Base-by-base conservation (phyloP, 495 filamentous ascomycete genomes). In the Letharia columbiana region DNA sequence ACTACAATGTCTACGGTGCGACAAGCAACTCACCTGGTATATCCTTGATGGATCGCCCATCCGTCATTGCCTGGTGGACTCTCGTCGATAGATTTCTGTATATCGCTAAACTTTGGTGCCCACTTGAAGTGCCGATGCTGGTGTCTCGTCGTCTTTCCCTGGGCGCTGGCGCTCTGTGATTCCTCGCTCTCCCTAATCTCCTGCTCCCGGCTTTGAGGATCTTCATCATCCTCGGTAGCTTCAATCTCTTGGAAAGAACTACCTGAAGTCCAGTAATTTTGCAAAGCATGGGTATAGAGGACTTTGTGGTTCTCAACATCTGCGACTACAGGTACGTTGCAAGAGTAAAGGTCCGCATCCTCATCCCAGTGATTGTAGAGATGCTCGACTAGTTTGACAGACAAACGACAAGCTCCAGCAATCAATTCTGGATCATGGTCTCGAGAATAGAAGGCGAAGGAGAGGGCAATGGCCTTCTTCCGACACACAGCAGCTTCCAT, bases 81-180 rank as follows among this genome's bases (percentile, higher is more conserved):
- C 65, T 89, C 84, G 68, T 94, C 87, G 37, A 96, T 91, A 62
- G 88, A 91, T 67, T 86, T 82, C 74, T 89, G 88, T 3, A 98
- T 89, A 78, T 96, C 92, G 28, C 82, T 78, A 75, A 96, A 94
- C 64, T 85, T 85, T 1, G 94, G 94, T 64, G 89, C 84, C 94
- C 94, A 98, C 76, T 90, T 90, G 78, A 97, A 98, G 75, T 96
- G 90, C 74, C 89, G 91, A 74, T 92, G 89, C 65, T 77, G 79
- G 80, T 87, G 76, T 69, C 77, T 72, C 18, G 70, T 72, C 61
- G 70, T 68, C 49, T 56, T 65, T 23, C 65, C 47, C 62, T 71
- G 60, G 60, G 72, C 66, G 28, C 67, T 60, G 69, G 67, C 42
- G 62, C 71, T 56, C 64, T 57, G 54, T 57, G 54, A 37, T 37